phyloP scores from a whole-genome alignment of 345 rosid genomes.

The Brassica nigra region DNA sequence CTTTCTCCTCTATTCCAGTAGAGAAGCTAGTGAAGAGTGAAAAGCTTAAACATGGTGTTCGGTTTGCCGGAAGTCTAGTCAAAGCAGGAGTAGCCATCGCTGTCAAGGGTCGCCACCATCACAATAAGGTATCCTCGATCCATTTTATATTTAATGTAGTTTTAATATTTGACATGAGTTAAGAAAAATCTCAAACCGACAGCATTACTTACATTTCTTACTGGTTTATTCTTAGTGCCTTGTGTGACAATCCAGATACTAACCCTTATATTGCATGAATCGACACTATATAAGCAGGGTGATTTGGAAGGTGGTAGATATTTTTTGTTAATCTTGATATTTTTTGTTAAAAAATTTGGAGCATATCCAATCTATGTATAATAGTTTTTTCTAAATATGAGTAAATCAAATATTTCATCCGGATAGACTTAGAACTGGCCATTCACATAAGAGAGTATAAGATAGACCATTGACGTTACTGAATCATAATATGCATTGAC shows the following conservation, averaged over 20 bases:
- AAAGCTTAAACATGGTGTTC: constrained; percentile 54
- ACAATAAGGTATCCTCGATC: constrained; percentile 5
- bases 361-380: neutral
- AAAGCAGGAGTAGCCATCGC: constrained; percentile 65
- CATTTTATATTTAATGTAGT: neutral
- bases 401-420: no score
- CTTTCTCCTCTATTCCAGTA: constrained; percentile 61
- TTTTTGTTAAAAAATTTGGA: no score
- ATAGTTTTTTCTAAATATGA: no score
- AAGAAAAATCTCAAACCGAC: neutral
- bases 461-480: neutral
- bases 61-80: constrained; percentile 54
- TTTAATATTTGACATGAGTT: neutral
- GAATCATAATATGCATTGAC: neutral
- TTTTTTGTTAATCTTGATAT: no score
- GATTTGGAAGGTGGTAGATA: no score
- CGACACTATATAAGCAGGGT: no score
- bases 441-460: no score
- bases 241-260: neutral
- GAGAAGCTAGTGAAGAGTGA: constrained; percentile 52
- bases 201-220: neutral
- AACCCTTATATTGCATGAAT: neutral
- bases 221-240: neutral
- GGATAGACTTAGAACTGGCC: no score
- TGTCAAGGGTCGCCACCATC: constrained; percentile 42